A percentile compares a stretch with the other conserved stretches of the same genome.
Evolutionary conservation across 768 basidiomycete species (phyloP).

Genomic region (Cystobasidium onofrii): DNA sequence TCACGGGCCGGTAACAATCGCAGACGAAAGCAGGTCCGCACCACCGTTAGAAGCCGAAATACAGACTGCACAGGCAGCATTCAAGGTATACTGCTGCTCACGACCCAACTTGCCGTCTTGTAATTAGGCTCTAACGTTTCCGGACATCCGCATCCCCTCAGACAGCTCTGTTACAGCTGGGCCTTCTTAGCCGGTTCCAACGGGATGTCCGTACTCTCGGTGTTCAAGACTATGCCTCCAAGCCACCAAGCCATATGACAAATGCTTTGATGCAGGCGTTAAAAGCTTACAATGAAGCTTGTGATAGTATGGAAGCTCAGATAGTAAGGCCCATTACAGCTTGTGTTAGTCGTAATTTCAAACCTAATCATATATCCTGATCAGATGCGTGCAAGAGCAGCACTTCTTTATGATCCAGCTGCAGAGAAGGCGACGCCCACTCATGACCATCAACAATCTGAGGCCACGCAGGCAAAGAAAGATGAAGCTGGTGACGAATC

Average conservation of each 20-base stretch:
- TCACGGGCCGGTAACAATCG: not conserved
- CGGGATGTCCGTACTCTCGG: slow-evolving; percentile 23
- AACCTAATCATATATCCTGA: not conserved
- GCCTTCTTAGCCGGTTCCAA: slow-evolving; percentile 24
- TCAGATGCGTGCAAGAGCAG: slow-evolving; percentile 14
- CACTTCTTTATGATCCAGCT: not conserved
- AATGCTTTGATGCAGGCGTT: slow-evolving; percentile 2
- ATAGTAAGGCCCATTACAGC: not conserved
- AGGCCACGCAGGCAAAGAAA: no score
- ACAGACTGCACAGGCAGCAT: slow-evolving; percentile 10
- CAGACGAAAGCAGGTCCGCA: not conserved
- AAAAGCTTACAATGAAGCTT: slow-evolving; percentile 22
- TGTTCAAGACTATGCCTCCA: slow-evolving; percentile 21
- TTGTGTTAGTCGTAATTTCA: not conserved
- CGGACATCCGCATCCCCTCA: not conserved
- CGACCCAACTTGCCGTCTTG: not conserved
- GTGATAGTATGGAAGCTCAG: slow-evolving; percentile 14
- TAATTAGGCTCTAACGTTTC: not conserved
- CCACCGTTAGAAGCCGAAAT: slow-evolving; percentile 2
- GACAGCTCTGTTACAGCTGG: slow-evolving; percentile 20
- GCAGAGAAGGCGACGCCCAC: not conserved
- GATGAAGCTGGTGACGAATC: not conserved
- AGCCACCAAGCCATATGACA: slow-evolving; percentile 15
- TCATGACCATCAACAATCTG: no score
- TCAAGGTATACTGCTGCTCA: slow-evolving; percentile 3